Conservation (phyloP, 495 filamentous ascomycete species). For the Hypoxylon trugodes region DNA sequence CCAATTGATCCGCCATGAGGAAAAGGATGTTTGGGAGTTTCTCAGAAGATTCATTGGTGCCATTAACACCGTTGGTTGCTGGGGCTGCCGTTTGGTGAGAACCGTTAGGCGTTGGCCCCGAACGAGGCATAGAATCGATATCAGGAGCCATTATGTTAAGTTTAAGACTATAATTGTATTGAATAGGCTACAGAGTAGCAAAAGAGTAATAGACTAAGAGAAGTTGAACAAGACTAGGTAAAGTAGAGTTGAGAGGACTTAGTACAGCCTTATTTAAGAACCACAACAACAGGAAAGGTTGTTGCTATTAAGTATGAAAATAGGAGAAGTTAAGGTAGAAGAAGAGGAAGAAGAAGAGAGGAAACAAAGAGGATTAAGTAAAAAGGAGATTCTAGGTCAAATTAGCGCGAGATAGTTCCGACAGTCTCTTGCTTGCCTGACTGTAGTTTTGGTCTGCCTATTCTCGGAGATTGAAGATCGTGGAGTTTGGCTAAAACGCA, state of each 20-base stretch:
- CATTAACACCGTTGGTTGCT: conserved; percentile 33
- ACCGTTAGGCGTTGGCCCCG: conserved; percentile 38
- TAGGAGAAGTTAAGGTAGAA: conserved; percentile 6
- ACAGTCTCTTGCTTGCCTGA: conserved; percentile 17
- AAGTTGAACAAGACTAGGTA: conserved; percentile 10
- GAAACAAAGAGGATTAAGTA: conserved; percentile 22
- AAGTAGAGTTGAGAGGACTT: neutral
- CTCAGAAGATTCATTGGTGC: conserved; percentile 5
- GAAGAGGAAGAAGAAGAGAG: conserved; percentile 7
- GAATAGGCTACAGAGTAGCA: conserved; percentile 7
- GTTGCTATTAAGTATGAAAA: neutral
- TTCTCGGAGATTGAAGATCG: conserved; percentile 35
- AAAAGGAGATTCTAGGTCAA: neutral
- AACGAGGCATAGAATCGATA: conserved; percentile 60
- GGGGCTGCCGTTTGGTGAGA: conserved; percentile 18
- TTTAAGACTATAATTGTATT: neutral
- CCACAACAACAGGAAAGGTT: conserved; percentile 4
- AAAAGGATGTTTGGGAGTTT: conserved; percentile 78
- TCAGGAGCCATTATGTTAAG: conserved; percentile 60
- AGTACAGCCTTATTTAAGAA: conserved; percentile 1
- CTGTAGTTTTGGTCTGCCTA: conserved; percentile 3
- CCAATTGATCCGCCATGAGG: conserved; percentile 94
- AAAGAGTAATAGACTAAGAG: neutral
- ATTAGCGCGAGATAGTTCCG: conserved; percentile 9
- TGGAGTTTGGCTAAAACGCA: conserved; percentile 37